Evolutionary conservation across 208 protist species (phyloP).

Genomic region (Acanthamoeba divionensis): DNA sequence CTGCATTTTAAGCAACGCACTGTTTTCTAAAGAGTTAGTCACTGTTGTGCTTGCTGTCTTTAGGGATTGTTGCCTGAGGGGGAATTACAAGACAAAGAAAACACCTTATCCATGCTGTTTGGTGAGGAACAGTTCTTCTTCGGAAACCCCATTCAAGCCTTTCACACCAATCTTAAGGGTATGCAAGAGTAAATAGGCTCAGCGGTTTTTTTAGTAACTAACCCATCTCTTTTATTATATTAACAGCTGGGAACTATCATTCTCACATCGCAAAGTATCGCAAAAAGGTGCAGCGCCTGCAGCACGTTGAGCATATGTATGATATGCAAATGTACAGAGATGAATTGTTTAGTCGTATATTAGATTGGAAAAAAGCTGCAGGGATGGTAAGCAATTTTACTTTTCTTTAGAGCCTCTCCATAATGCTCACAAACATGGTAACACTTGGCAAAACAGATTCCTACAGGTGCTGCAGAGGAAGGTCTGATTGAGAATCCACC

Average conservation of each 20-base stretch:
- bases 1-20: not conserved
- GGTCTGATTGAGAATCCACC: no score
- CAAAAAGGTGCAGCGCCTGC: constrained; percentile 1
- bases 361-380: no score
- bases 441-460: no score
- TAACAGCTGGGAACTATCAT: constrained; percentile 5
- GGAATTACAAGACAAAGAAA: not conserved
- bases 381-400: no score
- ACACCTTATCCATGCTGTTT: not conserved
- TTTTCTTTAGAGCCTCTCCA: no score
- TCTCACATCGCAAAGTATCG: not conserved
- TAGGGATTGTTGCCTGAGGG: not conserved
- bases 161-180: constrained; percentile 10
- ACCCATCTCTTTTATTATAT: not conserved
- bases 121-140: constrained; percentile 15
- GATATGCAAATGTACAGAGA: not conserved
- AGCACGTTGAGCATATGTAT: not conserved
- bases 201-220: not conserved
- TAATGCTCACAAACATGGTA: no score
- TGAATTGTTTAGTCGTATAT: no score
- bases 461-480: no score
- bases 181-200: not conserved
- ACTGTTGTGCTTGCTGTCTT: not conserved
- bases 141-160: not conserved
- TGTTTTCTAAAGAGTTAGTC: not conserved